Percentiles rank a stretch among this genome's conserved stretches.
Conservation (phyloP, 495 filamentous ascomycete species). For the Filosporella fistucella region DNA sequence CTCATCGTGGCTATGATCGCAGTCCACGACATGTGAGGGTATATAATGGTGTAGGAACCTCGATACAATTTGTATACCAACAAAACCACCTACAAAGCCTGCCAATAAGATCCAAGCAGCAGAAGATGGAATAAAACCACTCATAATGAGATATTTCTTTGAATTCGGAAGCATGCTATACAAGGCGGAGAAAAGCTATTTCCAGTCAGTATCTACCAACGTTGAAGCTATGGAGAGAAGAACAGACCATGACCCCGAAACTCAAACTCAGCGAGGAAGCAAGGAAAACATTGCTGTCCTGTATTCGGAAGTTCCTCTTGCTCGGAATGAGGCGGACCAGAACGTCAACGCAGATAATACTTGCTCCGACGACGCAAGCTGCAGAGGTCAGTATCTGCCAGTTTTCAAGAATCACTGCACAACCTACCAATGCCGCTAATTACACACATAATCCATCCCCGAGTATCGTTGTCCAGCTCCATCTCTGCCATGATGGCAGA, state of each 20-base stretch:
- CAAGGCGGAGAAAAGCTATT: constrained; percentile 83
- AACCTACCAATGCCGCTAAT: constrained; percentile 71
- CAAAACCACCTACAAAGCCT: constrained; percentile 75
- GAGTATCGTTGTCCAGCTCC: constrained; percentile 70
- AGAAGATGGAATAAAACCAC: constrained; percentile 55
- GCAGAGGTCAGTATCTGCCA: constrained; percentile 5
- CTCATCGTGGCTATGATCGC: constrained; percentile 74
- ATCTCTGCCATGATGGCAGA: constrained; percentile 27
- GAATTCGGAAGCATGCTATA: constrained; percentile 93
- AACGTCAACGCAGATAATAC: constrained; percentile 83
- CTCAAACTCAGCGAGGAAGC: constrained; percentile 86
- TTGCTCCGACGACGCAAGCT: constrained; percentile 80
- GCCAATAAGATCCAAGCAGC: constrained; percentile 72
- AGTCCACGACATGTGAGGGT: constrained; percentile 91
- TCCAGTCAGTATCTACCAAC: constrained; percentile 4
- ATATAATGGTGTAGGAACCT: constrained; percentile 75
- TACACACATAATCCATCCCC: constrained; percentile 89
- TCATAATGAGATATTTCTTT: constrained; percentile 65
- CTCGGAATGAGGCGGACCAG: constrained; percentile 66
- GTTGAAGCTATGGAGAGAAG: not conserved
- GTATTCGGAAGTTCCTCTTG: constrained; percentile 75
- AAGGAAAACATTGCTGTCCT: constrained; percentile 82
- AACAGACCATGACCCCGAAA: constrained; percentile 90
- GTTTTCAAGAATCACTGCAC: not conserved
- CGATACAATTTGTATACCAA: constrained; percentile 80